Conservation (phyloP, 306 rosid species). For the Quercus dentata region DNA sequence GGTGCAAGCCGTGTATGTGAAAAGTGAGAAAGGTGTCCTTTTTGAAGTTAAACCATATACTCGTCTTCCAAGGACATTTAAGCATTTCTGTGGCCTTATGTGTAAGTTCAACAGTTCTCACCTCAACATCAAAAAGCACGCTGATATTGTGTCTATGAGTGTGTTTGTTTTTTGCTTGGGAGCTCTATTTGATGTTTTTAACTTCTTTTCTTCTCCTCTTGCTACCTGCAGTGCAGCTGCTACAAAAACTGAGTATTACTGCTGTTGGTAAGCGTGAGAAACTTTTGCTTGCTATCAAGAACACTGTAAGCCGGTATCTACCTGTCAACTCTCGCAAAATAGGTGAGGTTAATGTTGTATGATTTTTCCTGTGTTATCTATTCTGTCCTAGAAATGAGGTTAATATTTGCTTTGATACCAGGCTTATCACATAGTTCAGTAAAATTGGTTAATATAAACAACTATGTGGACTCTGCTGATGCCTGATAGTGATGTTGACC, state of each 20-base stretch:
- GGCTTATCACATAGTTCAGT: conserved; percentile 31
- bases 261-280: conserved; percentile 30
- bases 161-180: neutral
- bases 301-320: conserved; percentile 23
- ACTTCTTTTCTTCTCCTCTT: neutral
- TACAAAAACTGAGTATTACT: conserved; percentile 16
- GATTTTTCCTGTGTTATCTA: neutral
- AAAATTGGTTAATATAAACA: conserved; percentile 30
- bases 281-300: conserved; percentile 22
- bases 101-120: conserved; percentile 7
- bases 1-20: conserved; percentile 34
- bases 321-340: conserved; percentile 22
- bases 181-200: neutral
- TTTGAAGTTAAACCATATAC: conserved; percentile 41
- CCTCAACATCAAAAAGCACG: too few relatives aligned
- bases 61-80: conserved; percentile 28
- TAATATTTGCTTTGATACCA: conserved; percentile 1
- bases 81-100: conserved; percentile 36
- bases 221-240: conserved; percentile 26
- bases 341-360: conserved; percentile 10
- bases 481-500: neutral
- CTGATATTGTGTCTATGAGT: neutral
- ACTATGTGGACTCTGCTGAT: conserved; percentile 15
- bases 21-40: conserved; percentile 25
- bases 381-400: too few relatives aligned